Base-by-base conservation (phyloP, 306 rosid genomes). In the Lotus japonicus region DNA sequence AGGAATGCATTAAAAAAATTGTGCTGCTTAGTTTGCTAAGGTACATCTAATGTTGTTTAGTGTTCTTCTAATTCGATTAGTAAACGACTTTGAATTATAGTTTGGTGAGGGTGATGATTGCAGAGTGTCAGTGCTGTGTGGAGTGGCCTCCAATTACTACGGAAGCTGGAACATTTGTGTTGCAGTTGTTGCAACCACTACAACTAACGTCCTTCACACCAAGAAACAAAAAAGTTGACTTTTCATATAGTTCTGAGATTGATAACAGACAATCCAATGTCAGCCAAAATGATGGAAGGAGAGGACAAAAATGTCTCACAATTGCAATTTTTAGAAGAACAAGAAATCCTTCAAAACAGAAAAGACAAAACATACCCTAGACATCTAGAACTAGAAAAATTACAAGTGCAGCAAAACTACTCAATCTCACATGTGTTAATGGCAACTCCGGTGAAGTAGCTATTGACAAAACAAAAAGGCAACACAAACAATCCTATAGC, bases 391-490 rank as follows among this genome's bases (percentile, higher is more conserved):
- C 31, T 26, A 70, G 18, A 36, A 38, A 62, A 26, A 16, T 52
- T 14, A 33, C 13, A 61, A 42, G 26, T 21, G 57, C 44, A 19
- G 36, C 39, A 49, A 12, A 54, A 53, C 21, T 62, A 23, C 13
- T 19, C 18, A 33, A 53, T 69, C 36, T n/a, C n/a, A 45, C 58
- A 50, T 11, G 33, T 76, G 45, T 4, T 18, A 54, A 62, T 14
- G 21, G 39, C 54, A 16, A 62, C 72, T 44, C 58, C 59, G 52
- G 61, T 19, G 52, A 59, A 60, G 61, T 16, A 61, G 58, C 10
- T 16, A 54, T 61, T 54, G 58, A 46, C 36, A 76, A 69, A 31
- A 62, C 42, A 35, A 19, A 54, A 13, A 46, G 31, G 60, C 49
- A 15, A 43, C 9, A 17, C 60, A 49, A 13, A 54, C 38, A 26